These are phyloP conservation scores for Dissophora ornata DNA, from an alignment of 192 early-diverging fungal genomes.

Conservation along the genomic window DNA sequence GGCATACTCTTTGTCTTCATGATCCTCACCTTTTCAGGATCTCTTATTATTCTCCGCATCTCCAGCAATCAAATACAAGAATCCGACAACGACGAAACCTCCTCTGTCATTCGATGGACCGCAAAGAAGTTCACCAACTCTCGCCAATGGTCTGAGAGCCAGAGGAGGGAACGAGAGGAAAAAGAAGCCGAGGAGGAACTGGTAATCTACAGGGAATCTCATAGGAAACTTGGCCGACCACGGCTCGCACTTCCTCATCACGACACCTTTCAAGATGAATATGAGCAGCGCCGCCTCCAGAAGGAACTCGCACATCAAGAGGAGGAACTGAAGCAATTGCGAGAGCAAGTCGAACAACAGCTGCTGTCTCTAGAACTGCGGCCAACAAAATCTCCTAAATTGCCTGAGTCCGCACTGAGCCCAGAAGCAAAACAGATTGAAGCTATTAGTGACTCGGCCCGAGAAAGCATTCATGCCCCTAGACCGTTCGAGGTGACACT, in stretches of 20 bases:
- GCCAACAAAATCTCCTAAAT: not conserved
- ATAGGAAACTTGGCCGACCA: not conserved
- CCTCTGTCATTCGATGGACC: constrained; percentile 32
- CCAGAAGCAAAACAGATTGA: constrained; percentile 2
- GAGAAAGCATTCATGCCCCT: constrained; percentile 4
- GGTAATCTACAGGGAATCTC: not conserved
- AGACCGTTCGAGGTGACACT: constrained; percentile 14
- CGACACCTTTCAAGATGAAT: constrained; percentile 1
- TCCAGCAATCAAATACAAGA: not conserved
- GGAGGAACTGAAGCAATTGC: not conserved
- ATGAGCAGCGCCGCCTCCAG: not conserved
- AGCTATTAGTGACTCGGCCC: not conserved
- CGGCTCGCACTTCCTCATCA: constrained; percentile 13
- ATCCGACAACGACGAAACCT: not conserved
- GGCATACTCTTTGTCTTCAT: constrained; percentile 7
- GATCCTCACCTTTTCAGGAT: constrained; percentile 23
- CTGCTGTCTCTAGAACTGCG: not conserved
- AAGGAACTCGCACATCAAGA: constrained; percentile 11
- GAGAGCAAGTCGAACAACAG: too few relatives aligned
- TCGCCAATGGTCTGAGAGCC: too few relatives aligned
- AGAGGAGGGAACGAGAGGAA: too few relatives aligned
- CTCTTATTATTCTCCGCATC: constrained; percentile 16
- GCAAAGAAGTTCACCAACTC: constrained; percentile 1
- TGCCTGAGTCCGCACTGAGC: not conserved
- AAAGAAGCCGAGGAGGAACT: not conserved